Evolutionary conservation across 164 flowering plant genomes (phyloP), one percentile per base, ranked within the genome.

Genomic region (Brasenia schreberi): DNA sequence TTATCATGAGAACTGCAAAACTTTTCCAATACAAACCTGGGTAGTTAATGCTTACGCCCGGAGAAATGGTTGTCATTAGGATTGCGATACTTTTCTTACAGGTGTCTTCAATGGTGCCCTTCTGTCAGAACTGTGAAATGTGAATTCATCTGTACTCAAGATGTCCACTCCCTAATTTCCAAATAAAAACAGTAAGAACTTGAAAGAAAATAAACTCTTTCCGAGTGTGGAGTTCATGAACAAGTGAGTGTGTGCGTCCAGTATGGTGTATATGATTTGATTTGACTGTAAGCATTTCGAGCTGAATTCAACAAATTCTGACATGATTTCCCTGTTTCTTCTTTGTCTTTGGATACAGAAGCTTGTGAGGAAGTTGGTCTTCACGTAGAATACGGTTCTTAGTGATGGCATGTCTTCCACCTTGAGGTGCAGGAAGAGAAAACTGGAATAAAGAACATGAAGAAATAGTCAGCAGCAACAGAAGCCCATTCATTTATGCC

Each of bases 331-430:
- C 82, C 6, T 68, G 74, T 77, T 87, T 88, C 81, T 87, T 90
- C 82, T 85, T 91, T 10, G 81, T 80, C 73, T 82, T 91, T 1
- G 95, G 96, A 74, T 89, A 69, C 9, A 91, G 87, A 19, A 77
- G 69, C 79, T 85, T 91, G 66, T 87, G 90, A 19, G 97, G 91
- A 6, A 94, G 90, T 74, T 94, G 98, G 81, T 94, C 98, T 77
- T 94, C 99, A 33, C 96, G 95, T 70, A 94, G 71, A 58, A 94
- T 74, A 16, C 82, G 88, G 65, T 91, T 94, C 76, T 89, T 91
- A 4, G 97, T 69, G 42, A 94, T 72, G 43, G 93, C 96, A 66
- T 87, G 90, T 71, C 99, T 86, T 73, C 96, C 99, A 62, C 99
- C 96, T 87, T 87, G 87, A 27, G 97, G 99, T 66, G 83, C 62